Evolutionary conservation across 306 rosid species (phyloP), one percentile per base, ranked within the genome.

Genomic region (Acmispon strigosus): DNA sequence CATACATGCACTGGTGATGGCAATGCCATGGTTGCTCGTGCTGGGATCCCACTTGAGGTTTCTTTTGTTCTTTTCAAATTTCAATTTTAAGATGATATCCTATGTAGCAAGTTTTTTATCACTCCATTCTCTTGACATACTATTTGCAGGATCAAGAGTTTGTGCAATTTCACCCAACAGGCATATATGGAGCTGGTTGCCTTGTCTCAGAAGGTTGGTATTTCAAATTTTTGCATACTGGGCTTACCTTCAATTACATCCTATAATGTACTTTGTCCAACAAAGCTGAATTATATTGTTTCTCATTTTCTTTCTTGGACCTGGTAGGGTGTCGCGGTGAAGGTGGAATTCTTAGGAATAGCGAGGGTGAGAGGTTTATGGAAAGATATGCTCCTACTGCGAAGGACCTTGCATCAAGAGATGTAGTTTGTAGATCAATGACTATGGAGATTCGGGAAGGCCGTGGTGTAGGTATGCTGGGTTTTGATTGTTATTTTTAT

Each of bases 1-100:
- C 97, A 91, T 81, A 91, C 97, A 51, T 91, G 96, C 81, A 91
- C 97, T 14, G 97, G 97, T 75, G 96, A 91, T 87, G 97, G 96
- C 65, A 89, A 73, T 79, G 97, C 82, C 72, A 89, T 91, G 97
- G 97, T 84, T 74, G 87, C 96, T 60, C 93, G 97, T 66, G 93
- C 97, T 43, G 96, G 93, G 49, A 57, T 91, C 64, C 91, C 96
- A 0, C 96, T 91, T 4, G 84, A 91, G 97, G 97, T 91, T 58
- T 51, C 13, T 36, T 50, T 10, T 10, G 5, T 47, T 12, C 57
- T 67, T 62, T 58, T n/a, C 14, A 47, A 71, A 17, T 61, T 44
- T 50, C 48, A 39, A 24, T 65, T 17, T 76, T 78, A 24, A 34
- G 70, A 10, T 60, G 54, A 27, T 62, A 18, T 71, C 34, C 15